Evolutionary conservation across 1,139 yeast species (phyloP), one percentile per base, ranked within the genome.

Genomic region (Suhomyces ambrosiae): DNA sequence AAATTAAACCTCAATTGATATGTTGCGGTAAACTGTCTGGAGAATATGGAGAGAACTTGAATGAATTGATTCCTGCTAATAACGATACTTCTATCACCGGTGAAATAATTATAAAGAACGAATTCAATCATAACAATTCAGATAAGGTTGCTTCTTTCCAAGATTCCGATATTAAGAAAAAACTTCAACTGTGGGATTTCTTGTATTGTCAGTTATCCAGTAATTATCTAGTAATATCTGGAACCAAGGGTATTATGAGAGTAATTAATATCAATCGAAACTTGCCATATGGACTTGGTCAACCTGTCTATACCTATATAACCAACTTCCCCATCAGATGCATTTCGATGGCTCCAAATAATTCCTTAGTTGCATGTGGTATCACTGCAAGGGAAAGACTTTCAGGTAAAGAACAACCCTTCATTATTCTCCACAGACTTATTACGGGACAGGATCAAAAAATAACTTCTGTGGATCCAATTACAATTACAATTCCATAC

Each of bases 261-360:
- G 80, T 86, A 1, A 74, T 78, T 42, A 86, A 84, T 50, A 53
- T 84, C 8, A 66, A 70, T 9, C 61, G 71, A 14, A 34, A 52
- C 7, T 47, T 60, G 1, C 52, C 58, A 2, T 62, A 63, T 40
- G 58, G 51, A 22, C 33, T 69, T 33, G 95, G 95, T 3, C 69
- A 70, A 42, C 80, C 85, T 1, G 67, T 88, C 2, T 87, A 84
- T 59, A 77, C 86, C 0, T 80, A 86, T 53, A 65, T 74, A 28
- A 81, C 90, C 19, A 77, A 76, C 44, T 86, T 86, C 58, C 90
- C 94, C 1, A 83, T 89, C 23, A 63, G 95, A 41, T 87, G 95
- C 52, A 70, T 87, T 40, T 82, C 88, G 13, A 68, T 87, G 1
- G 77, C 94, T 6, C 77, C 81, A 0, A 69, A 74, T 45, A 88